phyloP scores from a whole-genome alignment of 352 stramenopile species.

The Thalassiosira pacifica region DNA sequence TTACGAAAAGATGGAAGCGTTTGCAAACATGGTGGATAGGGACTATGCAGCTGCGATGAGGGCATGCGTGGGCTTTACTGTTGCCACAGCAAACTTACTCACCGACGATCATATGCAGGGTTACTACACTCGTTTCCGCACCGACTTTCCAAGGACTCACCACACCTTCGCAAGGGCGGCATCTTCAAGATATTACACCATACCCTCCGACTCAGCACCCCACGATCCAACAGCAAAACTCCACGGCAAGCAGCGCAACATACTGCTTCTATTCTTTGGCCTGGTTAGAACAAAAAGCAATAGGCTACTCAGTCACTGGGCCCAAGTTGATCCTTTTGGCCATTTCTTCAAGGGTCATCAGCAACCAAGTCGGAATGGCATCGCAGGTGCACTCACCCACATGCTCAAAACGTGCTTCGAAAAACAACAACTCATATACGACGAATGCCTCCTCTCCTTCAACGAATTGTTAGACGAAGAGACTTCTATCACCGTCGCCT shows the following conservation, averaged over 20 bases:
- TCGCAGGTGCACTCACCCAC: neutral
- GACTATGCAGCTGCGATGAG: neutral
- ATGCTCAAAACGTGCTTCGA: neutral
- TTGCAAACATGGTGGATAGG: neutral
- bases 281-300: neutral
- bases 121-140: neutral
- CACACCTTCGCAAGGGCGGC: neutral
- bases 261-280: slow-evolving; percentile 12
- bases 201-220: neutral
- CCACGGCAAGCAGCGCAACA: neutral
- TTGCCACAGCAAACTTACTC: neutral
- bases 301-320: neutral
- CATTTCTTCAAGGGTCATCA: neutral
- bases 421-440: neutral
- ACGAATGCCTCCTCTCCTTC: neutral
- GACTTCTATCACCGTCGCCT: neutral
- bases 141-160: neutral
- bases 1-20: neutral
- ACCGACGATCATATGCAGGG: neutral
- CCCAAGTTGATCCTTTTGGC: neutral
- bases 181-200: neutral
- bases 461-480: neutral
- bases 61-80: neutral
- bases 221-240: neutral
- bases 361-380: neutral